phyloP scores from a whole-genome alignment of 768 basidiomycete genomes.

The Mycena belliarum region DNA sequence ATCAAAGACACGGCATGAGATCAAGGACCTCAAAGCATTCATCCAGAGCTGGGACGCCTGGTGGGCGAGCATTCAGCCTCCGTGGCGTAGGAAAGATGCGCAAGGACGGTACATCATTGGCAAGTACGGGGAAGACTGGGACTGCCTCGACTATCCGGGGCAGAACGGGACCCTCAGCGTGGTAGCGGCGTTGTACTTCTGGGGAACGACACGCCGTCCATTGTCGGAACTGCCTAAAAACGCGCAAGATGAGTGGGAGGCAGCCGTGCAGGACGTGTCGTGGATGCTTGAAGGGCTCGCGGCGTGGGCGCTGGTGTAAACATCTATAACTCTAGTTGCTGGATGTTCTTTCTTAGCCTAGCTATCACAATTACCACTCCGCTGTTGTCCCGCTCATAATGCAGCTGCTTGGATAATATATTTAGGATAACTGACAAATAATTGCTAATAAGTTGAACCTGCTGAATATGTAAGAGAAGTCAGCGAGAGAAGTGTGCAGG shows the following conservation, averaged over 20 bases:
- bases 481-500: too few relatives aligned
- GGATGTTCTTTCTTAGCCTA: too few relatives aligned
- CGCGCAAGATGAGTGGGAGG: not conserved
- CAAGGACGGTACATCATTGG: not conserved
- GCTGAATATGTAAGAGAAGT: too few relatives aligned
- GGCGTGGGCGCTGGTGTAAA: too few relatives aligned
- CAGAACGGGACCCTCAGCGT: not conserved
- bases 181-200: not conserved
- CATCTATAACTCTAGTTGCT: too few relatives aligned
- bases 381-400: too few relatives aligned
- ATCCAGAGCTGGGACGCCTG: not conserved
- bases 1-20: not conserved
- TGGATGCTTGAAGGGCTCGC: conserved; percentile 1
- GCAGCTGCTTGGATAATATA: too few relatives aligned
- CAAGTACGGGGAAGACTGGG: not conserved
- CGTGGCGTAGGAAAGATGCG: not conserved
- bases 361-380: too few relatives aligned
- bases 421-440: too few relatives aligned
- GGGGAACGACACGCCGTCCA: not conserved
- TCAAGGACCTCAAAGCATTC: not conserved
- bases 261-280: not conserved
- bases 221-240: not conserved
- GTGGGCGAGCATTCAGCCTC: not conserved
- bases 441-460: too few relatives aligned
- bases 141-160: not conserved